A percentile compares a stretch with the other conserved stretches of the same genome.
These are phyloP conservation scores for Citrus glauca DNA, from an alignment of 345 rosid genomes.

Conservation along the genomic window DNA sequence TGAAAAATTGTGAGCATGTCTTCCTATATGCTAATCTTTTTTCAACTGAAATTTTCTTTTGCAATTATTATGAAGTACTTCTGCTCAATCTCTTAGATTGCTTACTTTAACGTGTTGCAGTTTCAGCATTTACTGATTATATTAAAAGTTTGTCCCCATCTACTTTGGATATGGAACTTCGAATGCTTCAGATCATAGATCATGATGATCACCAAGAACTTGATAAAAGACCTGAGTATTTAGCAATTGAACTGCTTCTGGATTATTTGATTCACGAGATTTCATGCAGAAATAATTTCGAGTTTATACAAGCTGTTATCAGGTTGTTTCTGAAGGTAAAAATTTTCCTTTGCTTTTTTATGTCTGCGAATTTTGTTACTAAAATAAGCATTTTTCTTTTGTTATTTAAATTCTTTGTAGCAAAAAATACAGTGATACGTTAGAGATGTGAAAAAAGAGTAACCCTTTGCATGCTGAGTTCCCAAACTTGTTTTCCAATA, in stretches of 20 bases:
- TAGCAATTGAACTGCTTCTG: slow-evolving; percentile 56
- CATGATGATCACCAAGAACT: slow-evolving; percentile 56
- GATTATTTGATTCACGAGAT: slow-evolving; percentile 79
- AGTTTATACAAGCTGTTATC: slow-evolving; percentile 83
- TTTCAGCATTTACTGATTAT: slow-evolving; percentile 72
- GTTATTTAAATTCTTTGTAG: neutral
- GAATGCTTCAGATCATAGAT: slow-evolving; percentile 91
- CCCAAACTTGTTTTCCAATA: neutral
- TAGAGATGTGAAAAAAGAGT: neutral
- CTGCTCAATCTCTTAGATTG: slow-evolving; percentile 4
- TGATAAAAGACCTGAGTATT: slow-evolving; percentile 61
- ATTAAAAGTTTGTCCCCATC: slow-evolving; percentile 84
- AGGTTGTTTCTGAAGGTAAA: slow-evolving; percentile 87
- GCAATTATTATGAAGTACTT: neutral
- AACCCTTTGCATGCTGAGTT: neutral
- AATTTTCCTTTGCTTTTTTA: neutral
- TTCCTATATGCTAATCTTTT: neutral
- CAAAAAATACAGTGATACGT: too few relatives aligned
- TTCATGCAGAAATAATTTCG: slow-evolving; percentile 68
- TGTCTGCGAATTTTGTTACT: neutral
- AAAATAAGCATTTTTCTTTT: neutral
- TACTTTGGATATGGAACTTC: slow-evolving; percentile 78
- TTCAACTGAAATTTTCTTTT: neutral
- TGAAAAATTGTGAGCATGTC: slow-evolving; percentile 53
- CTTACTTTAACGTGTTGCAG: slow-evolving; percentile 36